These are phyloP conservation scores for Discostella pseudostelligera DNA, from an alignment of 108 stramenopile species.

Conservation along the genomic window DNA sequence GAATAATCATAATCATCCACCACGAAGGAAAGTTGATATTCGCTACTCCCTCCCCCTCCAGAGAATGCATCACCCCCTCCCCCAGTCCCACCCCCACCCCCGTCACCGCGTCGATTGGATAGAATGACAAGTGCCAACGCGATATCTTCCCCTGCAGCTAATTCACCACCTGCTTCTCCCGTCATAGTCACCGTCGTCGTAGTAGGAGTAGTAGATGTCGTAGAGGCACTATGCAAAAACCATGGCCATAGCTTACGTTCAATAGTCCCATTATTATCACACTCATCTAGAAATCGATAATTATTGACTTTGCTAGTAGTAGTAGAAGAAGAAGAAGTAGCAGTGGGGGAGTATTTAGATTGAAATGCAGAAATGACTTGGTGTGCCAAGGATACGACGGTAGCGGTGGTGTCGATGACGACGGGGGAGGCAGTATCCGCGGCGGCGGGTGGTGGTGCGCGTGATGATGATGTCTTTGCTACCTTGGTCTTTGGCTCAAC, in stretches of 20 bases:
- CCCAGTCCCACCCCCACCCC: constrained; percentile 5
- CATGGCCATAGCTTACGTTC: constrained; percentile 33
- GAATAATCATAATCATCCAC: constrained; percentile 19
- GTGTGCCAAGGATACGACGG: constrained; percentile 1
- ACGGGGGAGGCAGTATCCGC: background rate
- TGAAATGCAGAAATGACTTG: constrained; percentile 12
- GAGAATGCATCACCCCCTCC: constrained; percentile 5
- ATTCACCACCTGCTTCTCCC: background rate
- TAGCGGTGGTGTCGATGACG: background rate
- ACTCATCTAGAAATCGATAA: constrained; percentile 12
- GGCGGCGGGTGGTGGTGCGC: background rate
- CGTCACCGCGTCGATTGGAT: constrained; percentile 16
- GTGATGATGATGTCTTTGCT: background rate
- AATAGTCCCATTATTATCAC: constrained; percentile 21
- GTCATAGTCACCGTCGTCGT: background rate
- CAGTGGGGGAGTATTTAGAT: constrained; percentile 5
- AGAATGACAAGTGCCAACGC: constrained; percentile 33
- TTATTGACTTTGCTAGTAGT: background rate
- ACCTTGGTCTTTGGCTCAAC: constrained; percentile 2
- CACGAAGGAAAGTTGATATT: constrained; percentile 23
- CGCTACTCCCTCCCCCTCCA: constrained; percentile 9
- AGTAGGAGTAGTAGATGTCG: too few relatives aligned
- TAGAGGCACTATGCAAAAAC: constrained; percentile 20
- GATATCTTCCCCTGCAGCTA: constrained; percentile 6
- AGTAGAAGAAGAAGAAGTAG: background rate